Evolutionary conservation across 176 grass and related monocot genomes (phyloP).

Genomic region (Stipa capillata): DNA sequence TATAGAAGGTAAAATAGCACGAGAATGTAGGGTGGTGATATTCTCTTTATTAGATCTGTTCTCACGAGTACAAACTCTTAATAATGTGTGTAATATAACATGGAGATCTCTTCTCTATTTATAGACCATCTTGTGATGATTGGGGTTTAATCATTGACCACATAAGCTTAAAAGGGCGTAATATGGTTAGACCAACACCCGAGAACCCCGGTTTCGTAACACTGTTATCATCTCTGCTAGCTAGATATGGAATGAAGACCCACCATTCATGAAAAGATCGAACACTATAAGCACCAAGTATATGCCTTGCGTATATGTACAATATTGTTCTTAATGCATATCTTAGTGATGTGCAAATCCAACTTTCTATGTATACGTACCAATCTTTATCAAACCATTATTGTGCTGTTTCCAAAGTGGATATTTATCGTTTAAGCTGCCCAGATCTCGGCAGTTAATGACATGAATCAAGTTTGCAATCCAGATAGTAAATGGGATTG

Average conservation of each 20-base stretch:
- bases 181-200: too few relatives aligned
- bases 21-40: too few relatives aligned
- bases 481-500: not conserved
- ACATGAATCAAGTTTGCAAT: not conserved
- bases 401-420: not conserved
- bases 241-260: not conserved
- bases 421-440: not conserved
- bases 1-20: too few relatives aligned
- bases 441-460: slow-evolving; percentile 9
- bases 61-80: too few relatives aligned
- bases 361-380: not conserved
- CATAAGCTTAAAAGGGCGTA: too few relatives aligned
- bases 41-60: too few relatives aligned
- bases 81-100: too few relatives aligned
- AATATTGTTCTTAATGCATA: not conserved
- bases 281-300: not conserved
- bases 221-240: not conserved
- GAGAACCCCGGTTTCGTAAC: too few relatives aligned
- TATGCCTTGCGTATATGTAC: not conserved
- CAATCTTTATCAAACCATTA: not conserved
- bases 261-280: not conserved
- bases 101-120: too few relatives aligned
- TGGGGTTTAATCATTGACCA: too few relatives aligned
- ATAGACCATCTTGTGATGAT: too few relatives aligned
- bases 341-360: not conserved